Evolutionary conservation across 2,329 filamentous ascomycete species (phyloP).

Genomic region (Escovopsis sp.): DNA sequence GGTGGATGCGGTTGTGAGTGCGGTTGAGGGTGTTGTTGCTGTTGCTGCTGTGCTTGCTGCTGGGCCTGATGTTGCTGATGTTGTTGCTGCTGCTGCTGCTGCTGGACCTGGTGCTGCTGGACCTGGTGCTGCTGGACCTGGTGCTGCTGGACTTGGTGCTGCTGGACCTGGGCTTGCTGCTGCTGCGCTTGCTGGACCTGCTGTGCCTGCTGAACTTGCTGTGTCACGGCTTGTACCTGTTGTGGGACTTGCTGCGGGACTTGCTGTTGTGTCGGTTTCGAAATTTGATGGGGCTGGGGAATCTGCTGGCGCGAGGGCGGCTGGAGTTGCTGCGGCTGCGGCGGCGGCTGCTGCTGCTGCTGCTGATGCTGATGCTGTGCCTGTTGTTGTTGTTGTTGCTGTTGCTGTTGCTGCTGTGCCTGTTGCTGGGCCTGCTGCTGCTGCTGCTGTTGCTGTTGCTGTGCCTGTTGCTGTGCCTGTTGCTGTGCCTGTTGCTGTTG

Average conservation of each 20-base stretch:
- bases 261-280: constrained; percentile 6
- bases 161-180: constrained; percentile 12
- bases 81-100: constrained; percentile 9
- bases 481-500: too few relatives aligned
- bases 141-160: constrained; percentile 11
- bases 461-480: constrained; percentile 10
- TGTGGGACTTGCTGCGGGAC: constrained; percentile 1
- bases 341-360: constrained; percentile 12
- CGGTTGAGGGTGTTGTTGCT: too few relatives aligned
- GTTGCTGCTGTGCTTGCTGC: constrained; percentile 1
- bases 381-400: too few relatives aligned
- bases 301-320: constrained; percentile 8
- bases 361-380: too few relatives aligned
- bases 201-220: constrained; percentile 4
- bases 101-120: constrained; percentile 9
- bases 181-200: constrained; percentile 12
- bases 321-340: constrained; percentile 11
- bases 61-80: constrained; percentile 5
- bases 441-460: constrained; percentile 8
- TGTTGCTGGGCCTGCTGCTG: constrained; percentile 9
- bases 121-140: constrained; percentile 10
- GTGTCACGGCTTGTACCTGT: constrained; percentile 9
- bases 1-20: too few relatives aligned
- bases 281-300: constrained; percentile 8
- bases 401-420: constrained; percentile 13